These are phyloP conservation scores for Lizonia empirigonia DNA, from an alignment of 2,329 filamentous ascomycete species.

Conservation along the genomic window DNA sequence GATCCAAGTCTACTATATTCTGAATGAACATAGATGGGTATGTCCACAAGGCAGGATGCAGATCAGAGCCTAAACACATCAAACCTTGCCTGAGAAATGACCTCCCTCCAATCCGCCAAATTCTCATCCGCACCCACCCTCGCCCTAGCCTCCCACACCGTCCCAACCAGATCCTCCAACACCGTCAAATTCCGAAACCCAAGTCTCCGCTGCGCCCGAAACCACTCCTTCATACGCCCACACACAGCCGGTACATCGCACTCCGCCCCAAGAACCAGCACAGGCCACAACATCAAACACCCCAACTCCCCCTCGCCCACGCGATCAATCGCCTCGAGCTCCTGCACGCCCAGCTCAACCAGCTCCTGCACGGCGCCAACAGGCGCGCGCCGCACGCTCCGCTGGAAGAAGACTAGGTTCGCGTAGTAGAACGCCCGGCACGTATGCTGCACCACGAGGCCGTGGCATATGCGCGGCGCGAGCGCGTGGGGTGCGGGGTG, in stretches of 20 bases:
- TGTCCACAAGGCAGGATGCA: neutral
- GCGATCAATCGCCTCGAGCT: conserved; percentile 16
- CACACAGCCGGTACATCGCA: conserved; percentile 3
- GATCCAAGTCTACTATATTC: too few species aligned
- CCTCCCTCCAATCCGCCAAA: conserved; percentile 5
- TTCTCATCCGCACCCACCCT: neutral
- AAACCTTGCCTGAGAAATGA: conserved; percentile 10
- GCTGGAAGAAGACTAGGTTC: conserved; percentile 17
- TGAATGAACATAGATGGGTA: too few species aligned
- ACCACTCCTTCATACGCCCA: conserved; percentile 11
- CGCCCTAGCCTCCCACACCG: conserved; percentile 9
- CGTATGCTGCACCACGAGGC: conserved; percentile 13
- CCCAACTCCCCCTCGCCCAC: conserved; percentile 12
- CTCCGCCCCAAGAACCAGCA: conserved; percentile 18
- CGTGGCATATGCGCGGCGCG: neutral
- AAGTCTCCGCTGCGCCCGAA: conserved; percentile 12
- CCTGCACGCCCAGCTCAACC: conserved; percentile 12
- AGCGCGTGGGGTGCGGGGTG: neutral
- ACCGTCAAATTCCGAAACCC: conserved; percentile 16
- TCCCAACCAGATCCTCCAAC: conserved; percentile 12
- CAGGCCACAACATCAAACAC: conserved; percentile 21
- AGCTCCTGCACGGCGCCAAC: conserved; percentile 14
- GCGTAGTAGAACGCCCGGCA: conserved; percentile 20
- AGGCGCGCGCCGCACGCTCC: conserved; percentile 5
- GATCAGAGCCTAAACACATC: conserved; percentile 17